Evolutionary conservation across 495 filamentous ascomycete species (phyloP).

Genomic region (Penicillium alfredii): DNA sequence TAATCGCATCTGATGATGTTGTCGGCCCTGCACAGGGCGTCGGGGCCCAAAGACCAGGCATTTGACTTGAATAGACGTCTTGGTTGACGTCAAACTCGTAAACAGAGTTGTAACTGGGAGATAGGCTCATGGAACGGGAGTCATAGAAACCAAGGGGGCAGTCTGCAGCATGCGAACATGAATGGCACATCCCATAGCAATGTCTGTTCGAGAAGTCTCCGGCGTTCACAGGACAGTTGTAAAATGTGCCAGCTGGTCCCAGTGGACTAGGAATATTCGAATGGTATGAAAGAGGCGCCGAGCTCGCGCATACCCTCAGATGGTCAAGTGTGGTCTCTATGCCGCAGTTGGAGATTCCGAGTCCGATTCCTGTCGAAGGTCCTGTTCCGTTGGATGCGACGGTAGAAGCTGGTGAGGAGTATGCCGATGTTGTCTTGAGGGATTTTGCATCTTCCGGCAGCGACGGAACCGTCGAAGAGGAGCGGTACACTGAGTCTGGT

Average conservation of each 20-base stretch:
- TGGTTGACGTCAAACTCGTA: slow-evolving; percentile 13
- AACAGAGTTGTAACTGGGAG: slow-evolving; percentile 20
- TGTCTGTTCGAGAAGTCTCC: slow-evolving; percentile 13
- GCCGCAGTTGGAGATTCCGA: slow-evolving; percentile 32
- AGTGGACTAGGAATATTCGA: too few species aligned
- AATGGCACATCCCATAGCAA: slow-evolving; percentile 18
- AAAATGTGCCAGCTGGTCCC: slow-evolving; percentile 10
- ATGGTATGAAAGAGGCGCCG: slow-evolving; percentile 14
- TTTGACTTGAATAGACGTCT: slow-evolving; percentile 6
- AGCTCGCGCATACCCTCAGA: slow-evolving; percentile 7
- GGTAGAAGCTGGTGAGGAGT: slow-evolving; percentile 18
- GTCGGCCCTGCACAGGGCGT: slow-evolving; percentile 17
- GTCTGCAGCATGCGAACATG: slow-evolving; percentile 11
- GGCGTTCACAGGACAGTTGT: slow-evolving; percentile 15
- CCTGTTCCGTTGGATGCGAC: slow-evolving; percentile 10
- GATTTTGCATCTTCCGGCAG: slow-evolving; percentile 13
- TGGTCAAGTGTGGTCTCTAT: slow-evolving; percentile 15
- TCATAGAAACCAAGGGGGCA: slow-evolving; percentile 24
- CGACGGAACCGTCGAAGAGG: slow-evolving; percentile 9
- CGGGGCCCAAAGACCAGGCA: slow-evolving; percentile 18
- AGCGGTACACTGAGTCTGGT: slow-evolving; percentile 1
- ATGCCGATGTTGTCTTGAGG: slow-evolving; percentile 13
- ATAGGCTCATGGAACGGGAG: slow-evolving; percentile 19
- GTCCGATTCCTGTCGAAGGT: slow-evolving; percentile 14
- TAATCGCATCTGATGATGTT: slow-evolving; percentile 5